Evolutionary conservation across 73 alveolate genomes (phyloP).

Genomic region (Blepharisma japonicum): DNA sequence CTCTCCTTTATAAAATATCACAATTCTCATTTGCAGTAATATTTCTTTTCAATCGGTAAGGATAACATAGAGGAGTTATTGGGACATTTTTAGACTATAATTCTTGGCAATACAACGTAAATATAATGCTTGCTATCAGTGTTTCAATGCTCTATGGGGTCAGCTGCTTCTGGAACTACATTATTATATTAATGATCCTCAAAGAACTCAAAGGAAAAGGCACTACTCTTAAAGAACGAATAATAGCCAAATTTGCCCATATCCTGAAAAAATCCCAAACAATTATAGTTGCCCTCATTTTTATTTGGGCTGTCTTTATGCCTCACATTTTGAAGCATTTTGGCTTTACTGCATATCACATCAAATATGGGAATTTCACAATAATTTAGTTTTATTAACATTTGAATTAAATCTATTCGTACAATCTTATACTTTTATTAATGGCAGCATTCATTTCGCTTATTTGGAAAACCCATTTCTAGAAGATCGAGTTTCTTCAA

Average conservation of each 20-base stretch:
- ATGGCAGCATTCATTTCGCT: too few species aligned
- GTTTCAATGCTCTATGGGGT: conserved; percentile 15
- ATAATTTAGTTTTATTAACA: not conserved
- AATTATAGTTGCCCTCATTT: not conserved
- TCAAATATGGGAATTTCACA: not conserved
- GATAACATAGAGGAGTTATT: conserved; percentile 2
- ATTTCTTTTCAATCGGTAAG: conserved; percentile 8
- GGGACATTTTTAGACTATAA: conserved; percentile 18
- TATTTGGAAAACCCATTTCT: too few species aligned
- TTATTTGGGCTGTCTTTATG: conserved; percentile 22
- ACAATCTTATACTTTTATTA: too few species aligned
- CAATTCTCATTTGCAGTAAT: not conserved
- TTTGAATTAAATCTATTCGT: too few species aligned
- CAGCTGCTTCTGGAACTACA: not conserved
- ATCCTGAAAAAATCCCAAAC: not conserved
- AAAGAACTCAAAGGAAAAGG: not conserved
- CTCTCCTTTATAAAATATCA: not conserved
- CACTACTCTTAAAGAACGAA: not conserved
- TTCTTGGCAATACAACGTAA: conserved; percentile 1
- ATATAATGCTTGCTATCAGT: not conserved
- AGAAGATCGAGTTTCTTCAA: too few species aligned
- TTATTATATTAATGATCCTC: not conserved
- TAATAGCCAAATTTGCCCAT: not conserved
- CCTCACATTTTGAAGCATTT: not conserved
- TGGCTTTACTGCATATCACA: not conserved